Conservation (phyloP, 1,284 basidiomycete species). For the Ustilago xerochloae region DNA sequence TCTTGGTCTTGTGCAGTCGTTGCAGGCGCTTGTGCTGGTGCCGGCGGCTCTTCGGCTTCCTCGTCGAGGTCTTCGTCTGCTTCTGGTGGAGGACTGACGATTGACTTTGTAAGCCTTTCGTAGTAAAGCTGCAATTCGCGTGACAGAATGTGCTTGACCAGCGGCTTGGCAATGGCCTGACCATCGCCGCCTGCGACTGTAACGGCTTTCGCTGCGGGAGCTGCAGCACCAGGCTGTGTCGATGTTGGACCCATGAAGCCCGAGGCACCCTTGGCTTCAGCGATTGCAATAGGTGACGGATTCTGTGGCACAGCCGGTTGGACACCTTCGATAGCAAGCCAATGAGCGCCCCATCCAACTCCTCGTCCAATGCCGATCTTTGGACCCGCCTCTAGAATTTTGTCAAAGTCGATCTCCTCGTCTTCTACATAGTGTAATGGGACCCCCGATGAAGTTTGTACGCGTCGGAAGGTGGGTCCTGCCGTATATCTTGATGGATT, state of each 20-base stretch:
- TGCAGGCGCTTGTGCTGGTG: slow-evolving; percentile 2
- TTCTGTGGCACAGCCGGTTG: slow-evolving; percentile 97
- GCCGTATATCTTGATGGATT: slow-evolving; percentile 36
- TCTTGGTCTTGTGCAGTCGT: slow-evolving; percentile 29
- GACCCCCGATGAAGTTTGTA: slow-evolving; percentile 67
- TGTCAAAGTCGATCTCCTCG: slow-evolving; percentile 95
- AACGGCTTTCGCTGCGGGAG: slow-evolving; percentile 62
- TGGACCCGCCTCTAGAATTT: slow-evolving; percentile 56
- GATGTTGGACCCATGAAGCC: slow-evolving; percentile 41
- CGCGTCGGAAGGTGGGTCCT: slow-evolving; percentile 66
- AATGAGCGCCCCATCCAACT: slow-evolving; percentile 74
- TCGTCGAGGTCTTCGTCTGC: slow-evolving; percentile 55
- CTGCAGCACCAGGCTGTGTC: slow-evolving; percentile 53
- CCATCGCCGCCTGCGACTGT: slow-evolving; percentile 47
- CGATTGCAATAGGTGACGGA: slow-evolving; percentile 73
- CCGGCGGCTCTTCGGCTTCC: slow-evolving; percentile 26
- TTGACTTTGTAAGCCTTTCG: slow-evolving; percentile 80
- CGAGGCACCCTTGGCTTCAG: slow-evolving; percentile 28
- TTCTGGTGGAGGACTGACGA: slow-evolving; percentile 59
- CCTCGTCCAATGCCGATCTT: slow-evolving; percentile 60
- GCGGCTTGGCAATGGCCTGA: slow-evolving; percentile 60
- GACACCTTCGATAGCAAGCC: slow-evolving; percentile 97
- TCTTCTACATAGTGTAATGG: slow-evolving; percentile 89
- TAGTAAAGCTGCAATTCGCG: slow-evolving; percentile 96
- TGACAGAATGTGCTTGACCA: slow-evolving; percentile 90